phyloP scores from a whole-genome alignment of 139 green algal genomes.

The Asterochloris sp. region DNA sequence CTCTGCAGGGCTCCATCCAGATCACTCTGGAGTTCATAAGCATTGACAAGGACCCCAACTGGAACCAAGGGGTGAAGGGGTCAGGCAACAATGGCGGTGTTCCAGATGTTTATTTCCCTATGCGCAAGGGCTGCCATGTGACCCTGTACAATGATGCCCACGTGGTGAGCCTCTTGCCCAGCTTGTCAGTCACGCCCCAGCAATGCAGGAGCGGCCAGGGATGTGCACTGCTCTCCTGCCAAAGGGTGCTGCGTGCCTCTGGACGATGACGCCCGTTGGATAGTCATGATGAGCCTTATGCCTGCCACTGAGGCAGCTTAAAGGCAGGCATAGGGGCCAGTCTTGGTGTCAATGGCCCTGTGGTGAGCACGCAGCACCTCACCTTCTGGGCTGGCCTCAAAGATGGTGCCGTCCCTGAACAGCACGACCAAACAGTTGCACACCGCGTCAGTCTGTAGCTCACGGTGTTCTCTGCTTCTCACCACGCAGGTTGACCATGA shows the following conservation, averaged over 20 bases:
- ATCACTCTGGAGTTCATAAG: constrained; percentile 10
- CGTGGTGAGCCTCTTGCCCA: constrained; percentile 3
- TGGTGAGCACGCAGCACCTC: too few species aligned
- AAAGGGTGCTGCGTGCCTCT: neutral
- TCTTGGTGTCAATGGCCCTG: too few species aligned
- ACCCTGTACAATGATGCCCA: constrained; percentile 64
- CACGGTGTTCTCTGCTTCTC: neutral
- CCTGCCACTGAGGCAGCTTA: too few species aligned
- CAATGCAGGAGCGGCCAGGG: neutral
- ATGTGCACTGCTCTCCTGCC: neutral
- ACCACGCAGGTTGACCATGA: neutral
- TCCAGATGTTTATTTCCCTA: constrained; percentile 24
- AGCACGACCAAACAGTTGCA: too few species aligned
- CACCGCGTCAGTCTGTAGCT: neutral
- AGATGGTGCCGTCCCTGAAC: too few species aligned
- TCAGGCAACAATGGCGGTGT: neutral
- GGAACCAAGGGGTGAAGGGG: constrained; percentile 3
- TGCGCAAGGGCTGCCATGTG: constrained; percentile 31
- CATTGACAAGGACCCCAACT: constrained; percentile 9
- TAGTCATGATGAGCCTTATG: too few species aligned
- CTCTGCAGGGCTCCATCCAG: constrained; percentile 9
- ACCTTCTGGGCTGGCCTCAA: too few species aligned
- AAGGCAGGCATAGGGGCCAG: too few species aligned
- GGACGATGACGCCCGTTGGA: neutral
- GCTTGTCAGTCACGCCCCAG: neutral